These are phyloP conservation scores for Camellia japonica DNA, from an alignment of 148 eudicot genomes.

Conservation along the genomic window DNA sequence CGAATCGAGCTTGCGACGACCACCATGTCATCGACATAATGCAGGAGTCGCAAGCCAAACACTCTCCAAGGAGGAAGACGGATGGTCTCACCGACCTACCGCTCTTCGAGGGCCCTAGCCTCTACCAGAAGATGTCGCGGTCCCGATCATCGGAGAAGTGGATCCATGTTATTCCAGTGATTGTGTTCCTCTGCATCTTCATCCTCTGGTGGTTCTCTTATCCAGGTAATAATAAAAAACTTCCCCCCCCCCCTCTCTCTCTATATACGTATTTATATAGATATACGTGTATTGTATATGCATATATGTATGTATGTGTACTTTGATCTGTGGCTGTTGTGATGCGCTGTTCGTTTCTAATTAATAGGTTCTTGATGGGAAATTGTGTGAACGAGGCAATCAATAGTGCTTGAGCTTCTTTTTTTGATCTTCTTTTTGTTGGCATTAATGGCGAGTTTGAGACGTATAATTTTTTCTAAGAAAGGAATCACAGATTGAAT, in stretches of 20 bases:
- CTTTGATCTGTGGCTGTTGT: not conserved
- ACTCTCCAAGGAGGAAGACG: too few species aligned
- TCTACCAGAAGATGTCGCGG: not conserved
- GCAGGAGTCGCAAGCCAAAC: too few species aligned
- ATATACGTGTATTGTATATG: not conserved
- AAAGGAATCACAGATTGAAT: not conserved
- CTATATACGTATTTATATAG: too few species aligned
- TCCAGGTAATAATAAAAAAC: conserved; percentile 29
- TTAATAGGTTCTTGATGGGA: not conserved
- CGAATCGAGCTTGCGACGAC: not conserved
- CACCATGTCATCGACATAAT: too few species aligned
- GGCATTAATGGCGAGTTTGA: not conserved
- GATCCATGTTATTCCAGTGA: conserved; percentile 34
- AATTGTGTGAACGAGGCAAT: not conserved
- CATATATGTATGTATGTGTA: not conserved
- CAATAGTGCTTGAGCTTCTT: not conserved
- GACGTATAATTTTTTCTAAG: not conserved
- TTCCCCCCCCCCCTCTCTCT: not conserved
- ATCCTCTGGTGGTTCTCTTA: conserved; percentile 55
- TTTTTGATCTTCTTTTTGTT: not conserved
- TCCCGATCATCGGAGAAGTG: not conserved
- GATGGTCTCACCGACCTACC: too few species aligned
- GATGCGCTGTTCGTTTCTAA: not conserved
- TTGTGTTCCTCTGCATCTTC: conserved; percentile 43
- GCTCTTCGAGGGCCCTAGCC: not conserved